Evolutionary conservation across 73 alveolate species (phyloP).

Genomic region (Tetrahymena borealis): DNA sequence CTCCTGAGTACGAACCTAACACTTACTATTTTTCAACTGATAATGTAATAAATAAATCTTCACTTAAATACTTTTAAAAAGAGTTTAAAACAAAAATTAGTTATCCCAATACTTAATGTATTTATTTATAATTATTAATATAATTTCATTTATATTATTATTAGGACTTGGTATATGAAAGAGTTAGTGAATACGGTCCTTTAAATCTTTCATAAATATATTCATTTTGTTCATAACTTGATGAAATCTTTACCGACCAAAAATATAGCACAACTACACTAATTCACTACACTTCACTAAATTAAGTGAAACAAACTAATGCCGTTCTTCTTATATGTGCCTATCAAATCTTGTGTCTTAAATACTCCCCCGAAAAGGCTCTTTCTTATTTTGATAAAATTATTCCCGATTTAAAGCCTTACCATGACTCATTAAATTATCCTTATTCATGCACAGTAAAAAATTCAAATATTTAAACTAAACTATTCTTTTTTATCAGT

Average conservation of each 20-base stretch:
- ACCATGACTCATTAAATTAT: neutral
- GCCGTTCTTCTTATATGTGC: neutral
- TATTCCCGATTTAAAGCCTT: neutral
- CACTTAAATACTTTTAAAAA: too few species aligned
- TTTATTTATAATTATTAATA: neutral
- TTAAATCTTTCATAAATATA: neutral
- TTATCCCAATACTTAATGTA: neutral
- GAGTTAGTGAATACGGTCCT: neutral
- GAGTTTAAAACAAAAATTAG: too few species aligned
- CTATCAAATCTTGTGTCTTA: neutral
- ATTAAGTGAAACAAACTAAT: neutral
- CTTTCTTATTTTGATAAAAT: neutral
- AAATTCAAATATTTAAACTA: too few species aligned
- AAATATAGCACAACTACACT: neutral
- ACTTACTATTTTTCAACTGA: neutral
- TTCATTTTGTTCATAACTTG: neutral
- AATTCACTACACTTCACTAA: neutral
- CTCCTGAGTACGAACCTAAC: neutral
- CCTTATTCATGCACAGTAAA: neutral
- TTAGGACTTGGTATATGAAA: neutral
- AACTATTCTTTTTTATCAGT: too few species aligned
- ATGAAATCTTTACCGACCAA: neutral
- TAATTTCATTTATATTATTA: neutral
- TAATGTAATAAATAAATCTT: neutral
- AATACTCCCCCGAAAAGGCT: neutral